Conservation (phyloP, 176 grass and related monocot genomes). For the Rhipidocladum racemiflorum region DNA sequence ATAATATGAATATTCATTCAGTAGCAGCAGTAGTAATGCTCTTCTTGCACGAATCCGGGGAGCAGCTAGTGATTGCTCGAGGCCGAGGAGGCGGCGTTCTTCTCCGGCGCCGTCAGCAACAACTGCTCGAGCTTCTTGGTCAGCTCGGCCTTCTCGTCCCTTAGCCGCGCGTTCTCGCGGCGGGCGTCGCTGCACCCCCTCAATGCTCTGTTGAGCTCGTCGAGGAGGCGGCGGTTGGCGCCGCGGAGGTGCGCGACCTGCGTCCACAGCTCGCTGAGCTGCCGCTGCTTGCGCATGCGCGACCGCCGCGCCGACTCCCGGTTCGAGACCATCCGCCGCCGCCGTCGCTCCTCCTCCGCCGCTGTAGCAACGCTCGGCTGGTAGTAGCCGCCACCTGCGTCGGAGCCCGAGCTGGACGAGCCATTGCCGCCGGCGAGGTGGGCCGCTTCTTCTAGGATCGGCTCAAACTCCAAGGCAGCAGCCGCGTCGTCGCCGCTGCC, state of each 20-base stretch:
- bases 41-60: slow-evolving; percentile 25
- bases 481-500: neutral
- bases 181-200: slow-evolving; percentile 39
- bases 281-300: slow-evolving; percentile 92
- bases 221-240: slow-evolving; percentile 62
- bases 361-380: neutral
- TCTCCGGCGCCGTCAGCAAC: neutral
- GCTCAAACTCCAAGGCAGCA: slow-evolving; percentile 1
- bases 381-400: slow-evolving; percentile 14
- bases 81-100: neutral
- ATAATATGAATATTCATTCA: slow-evolving; percentile 33
- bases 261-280: slow-evolving; percentile 73
- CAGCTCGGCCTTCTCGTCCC: slow-evolving; percentile 52
- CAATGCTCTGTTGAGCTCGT: slow-evolving; percentile 69
- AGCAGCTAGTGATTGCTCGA: slow-evolving; percentile 24
- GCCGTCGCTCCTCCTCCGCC: slow-evolving; percentile 53
- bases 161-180: slow-evolving; percentile 53
- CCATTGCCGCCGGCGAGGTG: slow-evolving; percentile 40
- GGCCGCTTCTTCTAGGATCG: slow-evolving; percentile 29
- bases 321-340: slow-evolving; percentile 84
- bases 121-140: slow-evolving; percentile 55
- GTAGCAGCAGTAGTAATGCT: neutral
- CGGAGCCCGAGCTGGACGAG: slow-evolving; percentile 52
- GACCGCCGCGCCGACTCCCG: slow-evolving; percentile 86
- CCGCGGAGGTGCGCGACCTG: slow-evolving; percentile 60